A percentile compares a stretch with the other conserved stretches of the same genome.
Evolutionary conservation across 176 grass and related monocot species (phyloP).

Genomic region (Elaeis guineensis): DNA sequence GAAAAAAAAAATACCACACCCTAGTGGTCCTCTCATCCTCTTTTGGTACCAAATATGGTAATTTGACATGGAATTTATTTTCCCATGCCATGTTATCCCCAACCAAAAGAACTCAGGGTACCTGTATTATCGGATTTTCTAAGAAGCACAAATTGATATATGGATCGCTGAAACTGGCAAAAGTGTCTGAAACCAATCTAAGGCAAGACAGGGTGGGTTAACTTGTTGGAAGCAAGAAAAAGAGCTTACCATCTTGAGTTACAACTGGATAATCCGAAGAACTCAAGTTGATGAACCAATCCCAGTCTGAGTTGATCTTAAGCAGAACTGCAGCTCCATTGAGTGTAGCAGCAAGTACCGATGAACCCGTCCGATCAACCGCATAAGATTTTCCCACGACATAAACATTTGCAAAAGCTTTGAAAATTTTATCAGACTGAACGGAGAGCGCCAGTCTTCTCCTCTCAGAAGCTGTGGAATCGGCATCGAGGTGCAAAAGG

Average conservation of each 20-base stretch:
- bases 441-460: slow-evolving; percentile 11
- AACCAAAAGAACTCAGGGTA: no score
- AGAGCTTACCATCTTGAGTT: slow-evolving; percentile 44
- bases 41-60: no score
- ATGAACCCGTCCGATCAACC: slow-evolving; percentile 32
- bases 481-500: slow-evolving; percentile 53
- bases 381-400: slow-evolving; percentile 31
- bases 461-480: slow-evolving; percentile 19
- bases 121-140: no score
- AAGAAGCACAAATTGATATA: no score
- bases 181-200: no score
- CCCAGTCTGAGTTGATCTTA: slow-evolving; percentile 28
- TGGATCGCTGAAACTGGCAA: no score
- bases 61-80: no score
- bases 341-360: slow-evolving; percentile 38
- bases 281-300: slow-evolving; percentile 61
- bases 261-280: slow-evolving; percentile 55
- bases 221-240: no score
- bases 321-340: slow-evolving; percentile 59
- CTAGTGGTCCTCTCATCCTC: no score
- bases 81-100: no score
- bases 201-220: no score
- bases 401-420: slow-evolving; percentile 35
- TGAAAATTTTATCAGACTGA: slow-evolving; percentile 12
- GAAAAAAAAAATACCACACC: no score